phyloP scores from a whole-genome alignment of 345 rosid genomes.

The Salix brachista region DNA sequence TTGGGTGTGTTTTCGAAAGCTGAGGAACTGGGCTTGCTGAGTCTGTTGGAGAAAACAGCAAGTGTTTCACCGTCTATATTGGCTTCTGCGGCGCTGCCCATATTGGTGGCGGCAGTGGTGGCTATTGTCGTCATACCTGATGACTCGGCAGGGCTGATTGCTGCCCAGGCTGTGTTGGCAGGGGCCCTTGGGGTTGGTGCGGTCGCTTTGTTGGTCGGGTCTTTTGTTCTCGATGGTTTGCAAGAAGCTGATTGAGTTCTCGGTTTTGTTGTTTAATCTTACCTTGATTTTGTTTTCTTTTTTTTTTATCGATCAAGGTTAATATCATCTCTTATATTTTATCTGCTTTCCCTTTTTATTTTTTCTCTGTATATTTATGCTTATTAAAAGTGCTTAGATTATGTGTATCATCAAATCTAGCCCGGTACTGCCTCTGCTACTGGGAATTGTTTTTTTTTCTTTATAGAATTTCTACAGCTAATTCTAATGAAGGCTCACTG shows the following conservation, averaged over 20 bases:
- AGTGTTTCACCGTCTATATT: slow-evolving; percentile 58
- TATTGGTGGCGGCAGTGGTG: slow-evolving; percentile 63
- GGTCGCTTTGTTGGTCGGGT: slow-evolving; percentile 69
- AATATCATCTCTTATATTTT: not conserved
- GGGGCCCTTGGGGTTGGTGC: slow-evolving; percentile 65
- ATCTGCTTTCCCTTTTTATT: not conserved
- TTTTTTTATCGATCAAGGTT: not conserved
- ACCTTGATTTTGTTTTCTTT: not conserved
- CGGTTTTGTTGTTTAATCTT: not conserved
- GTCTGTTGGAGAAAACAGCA: slow-evolving; percentile 64
- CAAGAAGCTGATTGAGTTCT: slow-evolving; percentile 75
- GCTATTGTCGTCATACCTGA: slow-evolving; percentile 73
- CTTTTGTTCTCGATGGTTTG: slow-evolving; percentile 69
- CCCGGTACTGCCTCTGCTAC: too few species aligned
- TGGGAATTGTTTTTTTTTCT: too few species aligned
- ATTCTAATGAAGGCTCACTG: too few species aligned
- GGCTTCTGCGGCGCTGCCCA: slow-evolving; percentile 76
- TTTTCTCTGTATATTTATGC: not conserved
- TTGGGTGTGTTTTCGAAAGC: slow-evolving; percentile 80
- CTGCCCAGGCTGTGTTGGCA: slow-evolving; percentile 56
- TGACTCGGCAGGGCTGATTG: slow-evolving; percentile 67
- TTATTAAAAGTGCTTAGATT: not conserved
- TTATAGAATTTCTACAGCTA: too few species aligned
- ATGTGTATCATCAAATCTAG: too few species aligned
- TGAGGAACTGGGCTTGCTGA: slow-evolving; percentile 80